phyloP scores from a whole-genome alignment of 2,329 filamentous ascomycete genomes.

The Penicillium sp. region DNA sequence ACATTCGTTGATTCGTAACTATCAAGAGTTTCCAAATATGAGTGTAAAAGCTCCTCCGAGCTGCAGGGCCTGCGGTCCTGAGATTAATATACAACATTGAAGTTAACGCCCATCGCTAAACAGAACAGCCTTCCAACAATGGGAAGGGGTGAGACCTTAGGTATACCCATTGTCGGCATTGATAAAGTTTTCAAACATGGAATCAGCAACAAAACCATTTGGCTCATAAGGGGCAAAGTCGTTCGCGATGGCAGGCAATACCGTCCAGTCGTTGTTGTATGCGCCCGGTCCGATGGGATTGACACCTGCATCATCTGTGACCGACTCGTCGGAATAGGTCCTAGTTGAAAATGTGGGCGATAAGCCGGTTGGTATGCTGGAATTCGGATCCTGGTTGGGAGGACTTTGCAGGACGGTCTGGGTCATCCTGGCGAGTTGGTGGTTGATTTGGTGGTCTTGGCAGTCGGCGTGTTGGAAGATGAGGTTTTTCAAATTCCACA shows the following conservation, averaged over 20 bases:
- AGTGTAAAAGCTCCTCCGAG: background rate
- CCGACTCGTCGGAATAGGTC: slow-evolving; percentile 19
- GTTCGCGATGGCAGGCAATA: background rate
- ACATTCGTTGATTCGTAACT: background rate
- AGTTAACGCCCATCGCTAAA: background rate
- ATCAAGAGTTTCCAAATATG: background rate
- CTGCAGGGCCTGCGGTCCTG: background rate
- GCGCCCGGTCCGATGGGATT: background rate
- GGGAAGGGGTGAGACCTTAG: background rate
- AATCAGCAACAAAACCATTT: background rate
- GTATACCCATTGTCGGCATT: slow-evolving; percentile 3
- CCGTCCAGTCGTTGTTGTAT: background rate
- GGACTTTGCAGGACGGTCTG: slow-evolving; percentile 7
- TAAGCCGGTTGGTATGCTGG: background rate
- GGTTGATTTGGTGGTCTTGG: slow-evolving; percentile 21
- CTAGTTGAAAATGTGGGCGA: slow-evolving; percentile 14
- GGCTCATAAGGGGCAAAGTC: slow-evolving; percentile 1
- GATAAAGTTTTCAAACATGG: slow-evolving; percentile 11
- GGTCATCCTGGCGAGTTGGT: slow-evolving; percentile 19
- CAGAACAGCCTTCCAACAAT: background rate
- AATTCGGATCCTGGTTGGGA: background rate
- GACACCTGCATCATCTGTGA: background rate
- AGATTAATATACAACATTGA: slow-evolving; percentile 1
- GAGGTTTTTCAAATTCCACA: slow-evolving; percentile 24
- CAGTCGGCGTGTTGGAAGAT: slow-evolving; percentile 24